Conservation (phyloP, 2,329 filamentous ascomycete species). For the Penicillium frequentans region DNA sequence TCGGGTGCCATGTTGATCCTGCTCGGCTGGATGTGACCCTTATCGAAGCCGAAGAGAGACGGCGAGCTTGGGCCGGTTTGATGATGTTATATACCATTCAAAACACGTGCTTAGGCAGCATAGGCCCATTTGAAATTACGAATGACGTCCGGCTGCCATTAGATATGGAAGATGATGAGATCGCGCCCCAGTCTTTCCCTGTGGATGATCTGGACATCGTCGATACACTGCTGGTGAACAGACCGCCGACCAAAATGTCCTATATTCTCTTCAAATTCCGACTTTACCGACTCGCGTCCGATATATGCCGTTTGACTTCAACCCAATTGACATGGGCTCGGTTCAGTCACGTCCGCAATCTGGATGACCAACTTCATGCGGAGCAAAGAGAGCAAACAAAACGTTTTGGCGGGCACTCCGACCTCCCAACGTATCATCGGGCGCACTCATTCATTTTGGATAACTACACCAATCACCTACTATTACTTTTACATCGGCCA, state of each 20-base stretch:
- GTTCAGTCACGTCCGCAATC: too few relatives aligned
- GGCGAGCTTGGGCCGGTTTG: background rate
- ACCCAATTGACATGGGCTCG: too few relatives aligned
- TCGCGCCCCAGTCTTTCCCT: background rate
- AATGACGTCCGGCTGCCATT: background rate
- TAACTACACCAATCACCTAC: background rate
- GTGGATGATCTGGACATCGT: background rate
- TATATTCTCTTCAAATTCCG: background rate
- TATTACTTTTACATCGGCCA: background rate
- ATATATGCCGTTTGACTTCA: background rate
- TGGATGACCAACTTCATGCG: background rate
- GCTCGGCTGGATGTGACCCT: background rate
- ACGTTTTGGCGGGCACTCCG: background rate
- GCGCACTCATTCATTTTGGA: background rate
- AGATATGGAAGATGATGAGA: background rate
- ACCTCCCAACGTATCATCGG: background rate
- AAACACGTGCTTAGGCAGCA: background rate
- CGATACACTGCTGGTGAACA: background rate
- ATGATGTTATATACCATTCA: background rate
- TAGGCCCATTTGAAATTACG: background rate
- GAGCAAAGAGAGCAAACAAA: background rate
- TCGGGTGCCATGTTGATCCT: background rate
- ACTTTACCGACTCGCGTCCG: background rate
- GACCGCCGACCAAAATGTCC: background rate
- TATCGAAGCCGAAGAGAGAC: background rate